phyloP scores from a whole-genome alignment of 2,329 filamentous ascomycete genomes.

The Escovopsis sp. region DNA sequence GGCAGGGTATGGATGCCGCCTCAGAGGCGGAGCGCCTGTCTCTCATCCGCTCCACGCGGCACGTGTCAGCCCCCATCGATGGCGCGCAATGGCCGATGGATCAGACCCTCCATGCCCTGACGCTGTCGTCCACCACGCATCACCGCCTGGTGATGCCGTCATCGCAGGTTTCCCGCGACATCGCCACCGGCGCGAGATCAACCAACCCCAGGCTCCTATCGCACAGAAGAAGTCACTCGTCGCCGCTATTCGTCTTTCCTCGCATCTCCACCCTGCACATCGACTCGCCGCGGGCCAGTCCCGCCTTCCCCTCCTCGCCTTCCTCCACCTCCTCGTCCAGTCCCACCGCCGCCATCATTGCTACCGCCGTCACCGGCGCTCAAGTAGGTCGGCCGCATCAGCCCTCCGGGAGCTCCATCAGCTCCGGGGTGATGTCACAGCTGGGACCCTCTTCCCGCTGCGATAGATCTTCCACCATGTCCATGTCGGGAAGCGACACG shows the following conservation, averaged over 20 bases:
- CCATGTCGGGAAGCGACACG: constrained; percentile 54
- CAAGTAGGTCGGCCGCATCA: constrained; percentile 24
- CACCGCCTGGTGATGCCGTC: background rate
- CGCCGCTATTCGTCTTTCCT: constrained; percentile 40
- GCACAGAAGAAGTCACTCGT: constrained; percentile 32
- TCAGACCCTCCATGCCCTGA: constrained; percentile 9
- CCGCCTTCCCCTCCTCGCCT: constrained; percentile 9
- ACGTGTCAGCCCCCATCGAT: constrained; percentile 36
- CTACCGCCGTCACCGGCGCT: constrained; percentile 22
- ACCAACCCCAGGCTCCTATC: constrained; percentile 8
- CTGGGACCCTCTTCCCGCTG: constrained; percentile 15
- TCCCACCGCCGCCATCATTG: too few relatives aligned
- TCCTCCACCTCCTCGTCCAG: too few relatives aligned
- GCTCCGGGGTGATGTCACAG: constrained; percentile 26
- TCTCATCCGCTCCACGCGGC: constrained; percentile 20
- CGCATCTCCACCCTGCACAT: constrained; percentile 39
- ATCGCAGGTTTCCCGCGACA: constrained; percentile 4
- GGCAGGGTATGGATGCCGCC: constrained; percentile 10
- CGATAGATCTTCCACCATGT: constrained; percentile 39
- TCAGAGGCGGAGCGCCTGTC: constrained; percentile 15
- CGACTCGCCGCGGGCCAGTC: constrained; percentile 33
- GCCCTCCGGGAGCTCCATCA: constrained; percentile 26
- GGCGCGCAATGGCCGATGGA: constrained; percentile 15
- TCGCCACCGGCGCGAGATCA: background rate
- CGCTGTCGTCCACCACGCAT: background rate